phyloP scores from a whole-genome alignment of 345 rosid genomes.

The Capsella bursapastoris region DNA sequence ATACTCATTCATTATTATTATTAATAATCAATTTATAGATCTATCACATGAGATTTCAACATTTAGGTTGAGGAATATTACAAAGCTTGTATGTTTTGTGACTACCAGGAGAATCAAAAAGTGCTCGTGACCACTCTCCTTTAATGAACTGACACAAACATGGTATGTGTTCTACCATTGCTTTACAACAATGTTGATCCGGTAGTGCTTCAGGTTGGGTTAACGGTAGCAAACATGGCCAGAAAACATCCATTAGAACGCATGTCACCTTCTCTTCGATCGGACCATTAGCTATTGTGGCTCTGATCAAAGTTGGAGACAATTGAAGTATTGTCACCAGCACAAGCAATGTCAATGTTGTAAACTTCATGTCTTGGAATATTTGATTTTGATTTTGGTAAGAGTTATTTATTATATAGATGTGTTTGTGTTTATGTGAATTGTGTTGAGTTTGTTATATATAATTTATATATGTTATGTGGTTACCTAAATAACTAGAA shows the following conservation, averaged over 20 bases:
- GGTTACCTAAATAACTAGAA: neutral
- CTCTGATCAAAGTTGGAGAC: conserved; percentile 3
- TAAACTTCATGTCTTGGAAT: conserved; percentile 21
- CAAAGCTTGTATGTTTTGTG: conserved; percentile 1
- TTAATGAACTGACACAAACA: conserved; percentile 28
- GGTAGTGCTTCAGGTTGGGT: neutral
- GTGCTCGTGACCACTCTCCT: neutral
- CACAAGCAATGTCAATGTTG: neutral
- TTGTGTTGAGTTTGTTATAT: neutral
- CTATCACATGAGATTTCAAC: no score
- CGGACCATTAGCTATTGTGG: neutral
- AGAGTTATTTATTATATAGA: neutral
- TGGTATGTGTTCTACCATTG: neutral
- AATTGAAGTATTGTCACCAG: neutral
- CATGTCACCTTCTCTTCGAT: neutral
- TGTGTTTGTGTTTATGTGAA: neutral
- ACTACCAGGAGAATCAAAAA: neutral
- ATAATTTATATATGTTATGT: neutral
- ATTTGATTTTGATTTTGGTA: neutral
- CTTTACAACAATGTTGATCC: conserved; percentile 5
- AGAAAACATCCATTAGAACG: neutral
- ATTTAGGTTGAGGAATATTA: neutral
- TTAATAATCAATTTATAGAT: no score
- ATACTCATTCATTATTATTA: no score
- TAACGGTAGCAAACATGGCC: conserved; percentile 8